Base-by-base conservation (phyloP, 805 yeast species). In the Schwanniomyces pseudopolymorphus region DNA sequence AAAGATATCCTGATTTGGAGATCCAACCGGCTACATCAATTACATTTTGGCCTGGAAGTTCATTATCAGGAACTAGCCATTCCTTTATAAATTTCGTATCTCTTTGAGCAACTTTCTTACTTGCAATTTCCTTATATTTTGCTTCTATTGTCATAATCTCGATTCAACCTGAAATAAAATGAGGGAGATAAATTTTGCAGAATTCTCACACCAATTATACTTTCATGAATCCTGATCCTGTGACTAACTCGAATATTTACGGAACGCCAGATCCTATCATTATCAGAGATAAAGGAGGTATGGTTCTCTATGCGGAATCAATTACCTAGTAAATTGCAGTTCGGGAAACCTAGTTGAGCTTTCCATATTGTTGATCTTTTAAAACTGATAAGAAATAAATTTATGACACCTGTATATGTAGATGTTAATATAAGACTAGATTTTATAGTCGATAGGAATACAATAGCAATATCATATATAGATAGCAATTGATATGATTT, bases 11-110 rank as follows among this genome's bases (percentile, higher is more conserved):
- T 39, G 70, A 59, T 8, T 61, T 47, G 16, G 52, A 53, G 22
- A 74, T 72, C 70, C 72, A 67, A 31, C 58, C 38, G 11, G 66
- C 50, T 16, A 75, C 75, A 48, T 71, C 78, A 31, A 66, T 72
- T 4, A 16, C 27, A 8, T 8, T 16, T 14, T 17, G 10, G 43
- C 50, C 54, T 1, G 74, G 70, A 13, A 65, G 56, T 28, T 64
- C 49, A 16, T 59, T 49, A 2, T 50, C 54, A 9, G 70, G 64
- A 35, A 68, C 55, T 19, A 62, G 51, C 83, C 83, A 78, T 50
- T 75, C 72, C 10, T 50, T 47, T 13, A 72, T 66, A 60, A 79
- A 67, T 39, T 65, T 60, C 5, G 68, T 54, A 43, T 75, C 69
- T 55, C 80, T 67, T 37, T 60, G 63, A 20, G 64, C 64, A 40